A percentile compares a stretch with the other conserved stretches of the same genome.
Conservation (phyloP, 2,329 filamentous ascomycete species). For the Pseudogymnoascus sp. region DNA sequence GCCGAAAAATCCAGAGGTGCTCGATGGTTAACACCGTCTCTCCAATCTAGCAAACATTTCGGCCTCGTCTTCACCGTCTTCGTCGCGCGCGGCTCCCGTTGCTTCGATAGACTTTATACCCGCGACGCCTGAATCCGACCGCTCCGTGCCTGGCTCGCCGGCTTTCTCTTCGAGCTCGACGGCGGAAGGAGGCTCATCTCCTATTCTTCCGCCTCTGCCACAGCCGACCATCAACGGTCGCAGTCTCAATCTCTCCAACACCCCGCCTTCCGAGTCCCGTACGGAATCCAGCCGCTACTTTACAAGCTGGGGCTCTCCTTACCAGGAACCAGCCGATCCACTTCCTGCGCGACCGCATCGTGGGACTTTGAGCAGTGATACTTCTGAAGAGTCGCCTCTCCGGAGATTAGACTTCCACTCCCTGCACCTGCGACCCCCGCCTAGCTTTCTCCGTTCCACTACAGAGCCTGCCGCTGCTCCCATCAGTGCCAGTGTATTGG, state of each 20-base stretch:
- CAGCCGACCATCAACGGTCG: conserved; percentile 49
- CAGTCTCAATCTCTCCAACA: conserved; percentile 46
- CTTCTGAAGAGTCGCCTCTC: conserved; percentile 51
- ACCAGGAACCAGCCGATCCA: conserved; percentile 57
- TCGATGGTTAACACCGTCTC: conserved; percentile 9
- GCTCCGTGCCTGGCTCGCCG: conserved; percentile 39
- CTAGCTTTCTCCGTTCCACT: conserved; percentile 33
- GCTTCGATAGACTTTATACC: conserved; percentile 48
- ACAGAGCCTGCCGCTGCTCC: conserved; percentile 32
- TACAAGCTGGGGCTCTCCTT: conserved; percentile 89
- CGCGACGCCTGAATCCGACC: conserved; percentile 10
- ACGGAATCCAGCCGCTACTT: conserved; percentile 39
- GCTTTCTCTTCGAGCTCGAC: conserved; percentile 56
- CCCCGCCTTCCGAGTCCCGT: conserved; percentile 32
- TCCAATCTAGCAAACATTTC: conserved; percentile 19
- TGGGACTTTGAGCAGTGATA: conserved; percentile 49
- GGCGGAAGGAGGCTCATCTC: conserved; percentile 48
- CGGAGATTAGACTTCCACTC: conserved; percentile 50
- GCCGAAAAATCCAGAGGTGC: background rate
- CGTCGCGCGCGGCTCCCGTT: conserved; percentile 50
- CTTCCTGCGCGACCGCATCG: conserved; percentile 33
- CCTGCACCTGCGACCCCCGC: conserved; percentile 38
- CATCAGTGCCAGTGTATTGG: conserved; percentile 48
- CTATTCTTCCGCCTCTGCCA: conserved; percentile 49
- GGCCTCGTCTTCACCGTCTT: conserved; percentile 30